Base-by-base conservation (phyloP, 2,329 filamentous ascomycete genomes). In the Colletotrichum cuscutae region DNA sequence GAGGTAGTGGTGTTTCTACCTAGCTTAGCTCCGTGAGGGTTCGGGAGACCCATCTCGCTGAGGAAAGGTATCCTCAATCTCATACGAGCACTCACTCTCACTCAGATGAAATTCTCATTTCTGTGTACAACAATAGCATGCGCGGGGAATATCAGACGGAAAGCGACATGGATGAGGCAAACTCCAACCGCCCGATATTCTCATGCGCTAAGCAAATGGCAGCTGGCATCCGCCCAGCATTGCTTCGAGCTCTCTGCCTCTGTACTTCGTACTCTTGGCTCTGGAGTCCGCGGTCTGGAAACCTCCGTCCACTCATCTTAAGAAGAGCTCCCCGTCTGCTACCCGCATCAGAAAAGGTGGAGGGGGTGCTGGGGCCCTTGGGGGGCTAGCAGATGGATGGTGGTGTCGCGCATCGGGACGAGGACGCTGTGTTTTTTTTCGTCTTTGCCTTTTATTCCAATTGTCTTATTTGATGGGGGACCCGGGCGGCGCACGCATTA, bases 351-450 rank as follows among this genome's bases (percentile, higher is more conserved):
- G 30, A 35, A 63, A 26, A 63, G 13, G 19, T 37, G 12, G 11
- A 26, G 12, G 19, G 32, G 46, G 19, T 42, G 19, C 42, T 49
- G 8, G 30, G 32, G 32, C 32, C 32, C 9, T 35, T 35, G 11
- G 32, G 32, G 60, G 61, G 49, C 35, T 52, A 42, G n/a, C 46
- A 58, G 57, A 53, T 72, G 42, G 42, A 49, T n/a, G 42, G 42
- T 49, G 37, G 52, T 63, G 53, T 68, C 69, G 65, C 69, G 52
- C 42, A 49, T 49, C 42, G 65, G 46, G 49, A 58, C 64, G 37
- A 65, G 64, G 46, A 57, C 57, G 35, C 49, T 68, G 26, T 37
- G 3, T 13, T 35, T 49, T 19, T n/a, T 22, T 49, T 49, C 42
- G 32, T 12, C 32, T 35, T 49, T 19, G 37, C 19, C 8, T n/a